Conservation (phyloP, 805 yeast genomes). For the Monosporozyma aerobia region DNA sequence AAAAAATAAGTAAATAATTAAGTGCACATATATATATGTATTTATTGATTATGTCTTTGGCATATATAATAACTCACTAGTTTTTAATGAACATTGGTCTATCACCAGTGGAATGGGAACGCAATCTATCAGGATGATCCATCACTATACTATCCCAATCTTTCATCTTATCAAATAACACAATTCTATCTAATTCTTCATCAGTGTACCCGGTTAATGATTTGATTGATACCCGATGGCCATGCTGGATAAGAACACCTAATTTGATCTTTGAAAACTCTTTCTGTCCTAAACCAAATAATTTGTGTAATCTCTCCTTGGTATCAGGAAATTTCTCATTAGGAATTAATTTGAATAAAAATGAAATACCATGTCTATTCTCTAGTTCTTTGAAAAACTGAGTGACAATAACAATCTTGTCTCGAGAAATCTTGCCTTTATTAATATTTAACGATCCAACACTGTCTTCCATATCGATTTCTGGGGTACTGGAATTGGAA, state of each 20-base stretch:
- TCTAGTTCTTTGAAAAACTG: constrained; percentile 69
- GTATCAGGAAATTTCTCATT: constrained; percentile 59
- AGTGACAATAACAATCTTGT: constrained; percentile 52
- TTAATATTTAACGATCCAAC: constrained; percentile 1
- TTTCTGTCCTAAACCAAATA: constrained; percentile 67
- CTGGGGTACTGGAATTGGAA: constrained; percentile 1
- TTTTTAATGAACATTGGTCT: constrained; percentile 52
- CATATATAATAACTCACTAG: constrained; percentile 4
- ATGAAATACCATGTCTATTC: constrained; percentile 74
- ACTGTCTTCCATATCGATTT: constrained; percentile 1
- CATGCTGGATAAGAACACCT: constrained; percentile 27
- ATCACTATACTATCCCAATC: constrained; percentile 55
- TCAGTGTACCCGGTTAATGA: constrained; percentile 36
- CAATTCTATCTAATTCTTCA: constrained; percentile 34
- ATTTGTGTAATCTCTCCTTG: constrained; percentile 53
- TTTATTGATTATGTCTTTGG: too few relatives aligned
- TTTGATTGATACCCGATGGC: constrained; percentile 30
- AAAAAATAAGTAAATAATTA: neutral
- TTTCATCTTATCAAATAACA: constrained; percentile 46
- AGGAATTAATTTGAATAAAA: constrained; percentile 61
- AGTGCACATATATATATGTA: neutral
- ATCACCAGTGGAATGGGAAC: constrained; percentile 45
- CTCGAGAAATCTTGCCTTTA: constrained; percentile 7
- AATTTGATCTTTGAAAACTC: constrained; percentile 71
- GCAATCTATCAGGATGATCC: constrained; percentile 79